Conservation (phyloP, 2,329 filamentous ascomycete genomes). For the Trichoderma sp. region DNA sequence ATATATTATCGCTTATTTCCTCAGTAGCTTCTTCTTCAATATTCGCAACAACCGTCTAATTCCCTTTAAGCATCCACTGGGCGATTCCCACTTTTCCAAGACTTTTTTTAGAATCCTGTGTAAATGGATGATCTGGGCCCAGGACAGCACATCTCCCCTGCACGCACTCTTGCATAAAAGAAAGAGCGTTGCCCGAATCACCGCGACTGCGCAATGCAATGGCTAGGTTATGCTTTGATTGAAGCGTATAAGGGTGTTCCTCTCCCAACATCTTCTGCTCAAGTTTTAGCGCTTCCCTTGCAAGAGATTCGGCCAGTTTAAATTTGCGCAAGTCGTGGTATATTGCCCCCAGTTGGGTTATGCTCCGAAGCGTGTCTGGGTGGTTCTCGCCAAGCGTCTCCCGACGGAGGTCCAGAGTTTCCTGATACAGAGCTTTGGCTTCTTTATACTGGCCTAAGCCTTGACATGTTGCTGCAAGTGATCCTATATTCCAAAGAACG, state of each 20-base stretch:
- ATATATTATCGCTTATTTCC: background rate
- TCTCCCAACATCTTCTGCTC: background rate
- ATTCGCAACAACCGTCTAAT: background rate
- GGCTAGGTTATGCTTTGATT: background rate
- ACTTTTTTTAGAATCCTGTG: background rate
- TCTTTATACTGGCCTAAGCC: background rate
- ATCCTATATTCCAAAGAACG: background rate
- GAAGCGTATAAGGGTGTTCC: constrained; percentile 19
- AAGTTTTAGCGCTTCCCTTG: background rate
- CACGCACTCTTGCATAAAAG: background rate
- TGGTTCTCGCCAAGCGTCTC: background rate
- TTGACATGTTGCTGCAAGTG: background rate
- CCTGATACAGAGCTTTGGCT: background rate
- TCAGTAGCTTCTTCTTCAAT: background rate
- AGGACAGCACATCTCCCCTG: background rate
- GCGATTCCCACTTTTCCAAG: background rate
- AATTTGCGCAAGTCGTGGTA: background rate
- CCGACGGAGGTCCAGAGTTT: background rate
- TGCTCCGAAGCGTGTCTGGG: background rate
- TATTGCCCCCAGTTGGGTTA: background rate
- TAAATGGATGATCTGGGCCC: background rate
- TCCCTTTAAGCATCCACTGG: background rate
- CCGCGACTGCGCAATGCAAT: background rate
- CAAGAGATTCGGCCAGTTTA: background rate
- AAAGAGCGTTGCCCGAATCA: background rate